Percentiles rank a stretch among this genome's conserved stretches.
Conservation (phyloP, 768 basidiomycete genomes). For the Steccherinum ochraceum region DNA sequence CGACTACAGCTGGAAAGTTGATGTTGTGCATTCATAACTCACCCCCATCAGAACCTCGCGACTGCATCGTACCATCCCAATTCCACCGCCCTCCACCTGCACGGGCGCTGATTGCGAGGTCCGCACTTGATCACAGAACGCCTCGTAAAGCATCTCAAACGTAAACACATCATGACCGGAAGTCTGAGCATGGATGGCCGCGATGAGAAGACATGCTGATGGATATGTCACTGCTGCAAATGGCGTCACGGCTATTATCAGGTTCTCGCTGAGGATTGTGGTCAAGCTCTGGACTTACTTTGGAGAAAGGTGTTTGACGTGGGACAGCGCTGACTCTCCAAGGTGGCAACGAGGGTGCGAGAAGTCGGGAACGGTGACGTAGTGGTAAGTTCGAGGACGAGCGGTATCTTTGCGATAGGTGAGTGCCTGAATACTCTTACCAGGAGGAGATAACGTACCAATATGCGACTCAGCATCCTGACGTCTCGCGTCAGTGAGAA, state of each 20-base stretch:
- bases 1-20: not conserved
- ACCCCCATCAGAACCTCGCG: conserved; percentile 63
- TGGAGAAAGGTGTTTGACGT: conserved; percentile 44
- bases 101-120: conserved; percentile 70
- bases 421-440: too few species aligned
- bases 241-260: not conserved
- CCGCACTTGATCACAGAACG: conserved; percentile 70
- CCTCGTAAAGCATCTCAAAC: conserved; percentile 86
- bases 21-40: conserved; percentile 25
- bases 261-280: conserved; percentile 1
- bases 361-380: conserved; percentile 48
- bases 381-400: conserved; percentile 40
- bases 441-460: conserved; percentile 42
- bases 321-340: conserved; percentile 41
- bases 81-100: conserved; percentile 62
- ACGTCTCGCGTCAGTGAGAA: conserved; percentile 58
- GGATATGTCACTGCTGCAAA: conserved; percentile 71
- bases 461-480: conserved; percentile 47
- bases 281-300: conserved; percentile 31
- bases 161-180: conserved; percentile 78
- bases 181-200: conserved; percentile 70
- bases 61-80: conserved; percentile 67
- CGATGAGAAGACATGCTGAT: conserved; percentile 74
- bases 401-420: not conserved
- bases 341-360: conserved; percentile 35